phyloP scores from a whole-genome alignment of 1,139 yeast species.

The Hemisphaericaspora lyxosophila region DNA sequence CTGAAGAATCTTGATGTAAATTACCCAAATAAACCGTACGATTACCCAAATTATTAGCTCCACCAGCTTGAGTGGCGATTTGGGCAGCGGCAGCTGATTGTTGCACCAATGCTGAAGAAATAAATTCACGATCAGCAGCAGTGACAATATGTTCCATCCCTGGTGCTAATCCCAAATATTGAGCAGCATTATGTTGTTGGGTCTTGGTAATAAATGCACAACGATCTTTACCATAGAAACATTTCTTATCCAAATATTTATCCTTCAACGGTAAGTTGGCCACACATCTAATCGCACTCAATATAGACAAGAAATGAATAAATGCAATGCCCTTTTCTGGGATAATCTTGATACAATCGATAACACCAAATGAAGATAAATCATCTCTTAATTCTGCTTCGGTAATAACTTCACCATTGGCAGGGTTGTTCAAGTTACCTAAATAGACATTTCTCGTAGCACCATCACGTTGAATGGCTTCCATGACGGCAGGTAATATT shows the following conservation, averaged over 20 bases:
- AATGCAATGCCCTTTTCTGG: conserved; percentile 63
- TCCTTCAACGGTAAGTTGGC: conserved; percentile 55
- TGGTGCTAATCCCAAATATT: conserved; percentile 86
- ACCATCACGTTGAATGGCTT: conserved; percentile 78
- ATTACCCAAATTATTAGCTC: conserved; percentile 80
- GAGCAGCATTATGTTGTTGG: conserved; percentile 96
- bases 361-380: conserved; percentile 51
- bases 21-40: conserved; percentile 90
- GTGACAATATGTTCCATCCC: conserved; percentile 84
- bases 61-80: conserved; percentile 73
- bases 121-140: conserved; percentile 72
- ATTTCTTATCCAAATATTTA: conserved; percentile 55
- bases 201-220: conserved; percentile 83
- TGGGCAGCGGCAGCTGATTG: conserved; percentile 74
- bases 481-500: conserved; percentile 65
- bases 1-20: conserved; percentile 78
- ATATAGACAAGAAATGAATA: conserved; percentile 57
- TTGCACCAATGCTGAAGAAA: conserved; percentile 59
- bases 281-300: conserved; percentile 60
- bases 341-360: conserved; percentile 57
- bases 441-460: conserved; percentile 91
- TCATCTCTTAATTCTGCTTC: conserved; percentile 57
- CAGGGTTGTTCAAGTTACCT: conserved; percentile 62
- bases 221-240: conserved; percentile 63
- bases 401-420: conserved; percentile 48